A percentile compares a stretch with the other conserved stretches of the same genome.
Evolutionary conservation across 2,329 filamentous ascomycete species (phyloP).

Genomic region (Paecilomyces niveus): DNA sequence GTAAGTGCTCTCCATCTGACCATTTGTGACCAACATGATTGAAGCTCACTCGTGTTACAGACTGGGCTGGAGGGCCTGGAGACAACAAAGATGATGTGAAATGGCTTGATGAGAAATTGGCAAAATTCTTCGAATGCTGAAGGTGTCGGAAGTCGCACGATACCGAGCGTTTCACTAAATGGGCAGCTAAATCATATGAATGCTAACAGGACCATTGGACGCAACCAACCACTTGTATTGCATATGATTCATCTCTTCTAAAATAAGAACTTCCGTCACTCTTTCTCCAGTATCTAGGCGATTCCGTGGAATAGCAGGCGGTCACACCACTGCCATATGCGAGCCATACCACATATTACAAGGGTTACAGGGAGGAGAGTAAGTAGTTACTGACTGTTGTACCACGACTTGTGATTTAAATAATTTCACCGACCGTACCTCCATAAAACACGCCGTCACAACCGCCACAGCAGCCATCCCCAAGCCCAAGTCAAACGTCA

Average conservation of each 20-base stretch:
- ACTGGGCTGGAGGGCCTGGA: constrained; percentile 63
- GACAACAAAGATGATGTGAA: constrained; percentile 63
- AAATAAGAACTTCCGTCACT: neutral
- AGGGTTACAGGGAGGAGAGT: no score
- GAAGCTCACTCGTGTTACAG: constrained; percentile 14
- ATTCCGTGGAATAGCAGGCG: no score
- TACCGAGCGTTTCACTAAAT: neutral
- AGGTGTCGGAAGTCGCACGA: neutral
- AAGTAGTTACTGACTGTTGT: no score
- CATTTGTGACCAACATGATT: neutral
- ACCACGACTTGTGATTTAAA: no score
- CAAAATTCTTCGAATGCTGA: constrained; percentile 40
- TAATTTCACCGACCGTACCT: no score
- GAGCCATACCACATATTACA: no score
- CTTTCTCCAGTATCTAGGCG: no score
- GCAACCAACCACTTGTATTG: neutral
- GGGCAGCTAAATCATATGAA: neutral
- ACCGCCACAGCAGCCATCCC: no score
- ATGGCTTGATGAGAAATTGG: constrained; percentile 62
- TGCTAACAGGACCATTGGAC: neutral
- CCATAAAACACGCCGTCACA: no score
- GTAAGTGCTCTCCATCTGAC: constrained; percentile 29
- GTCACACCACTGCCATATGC: no score
- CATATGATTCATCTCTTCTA: neutral
- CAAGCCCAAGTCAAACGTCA: no score